Evolutionary conservation across 225 moss, liverwort and hornwort species (phyloP).

Genomic region (Bryoerythrophyllum caledonicum): DNA sequence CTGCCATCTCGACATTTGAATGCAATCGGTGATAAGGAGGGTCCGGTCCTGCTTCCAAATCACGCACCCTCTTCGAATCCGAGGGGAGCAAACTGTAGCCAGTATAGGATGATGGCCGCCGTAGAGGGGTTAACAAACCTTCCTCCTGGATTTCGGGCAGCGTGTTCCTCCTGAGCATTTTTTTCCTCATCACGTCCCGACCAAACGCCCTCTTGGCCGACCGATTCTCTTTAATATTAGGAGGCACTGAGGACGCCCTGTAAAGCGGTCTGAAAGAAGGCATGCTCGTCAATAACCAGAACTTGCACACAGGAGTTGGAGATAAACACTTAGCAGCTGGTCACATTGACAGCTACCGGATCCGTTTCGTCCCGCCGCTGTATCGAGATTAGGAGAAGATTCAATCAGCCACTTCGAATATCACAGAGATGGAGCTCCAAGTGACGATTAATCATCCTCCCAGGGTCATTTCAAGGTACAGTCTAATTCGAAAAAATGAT

Average conservation of each 20-base stretch:
- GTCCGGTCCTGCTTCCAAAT: slow-evolving; percentile 47
- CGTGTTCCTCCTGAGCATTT: slow-evolving; percentile 32
- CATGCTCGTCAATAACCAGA: slow-evolving; percentile 28
- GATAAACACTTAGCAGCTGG: slow-evolving; percentile 6
- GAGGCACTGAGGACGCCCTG: slow-evolving; percentile 33
- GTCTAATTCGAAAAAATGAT: slow-evolving; percentile 37
- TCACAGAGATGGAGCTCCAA: background rate
- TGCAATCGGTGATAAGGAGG: slow-evolving; percentile 35
- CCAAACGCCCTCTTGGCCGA: slow-evolving; percentile 17
- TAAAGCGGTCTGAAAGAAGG: slow-evolving; percentile 39
- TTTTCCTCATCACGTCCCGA: slow-evolving; percentile 53
- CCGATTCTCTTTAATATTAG: slow-evolving; percentile 32
- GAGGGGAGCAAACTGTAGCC: slow-evolving; percentile 23
- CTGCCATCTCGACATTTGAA: slow-evolving; percentile 59
- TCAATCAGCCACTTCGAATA: background rate
- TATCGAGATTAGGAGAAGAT: background rate
- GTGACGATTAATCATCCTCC: slow-evolving; percentile 8
- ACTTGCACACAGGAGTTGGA: slow-evolving; percentile 11
- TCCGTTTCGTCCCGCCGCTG: background rate
- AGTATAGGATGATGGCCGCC: slow-evolving; percentile 38
- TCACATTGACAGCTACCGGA: background rate
- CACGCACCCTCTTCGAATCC: slow-evolving; percentile 29
- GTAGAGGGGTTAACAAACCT: slow-evolving; percentile 44
- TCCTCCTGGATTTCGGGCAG: slow-evolving; percentile 56
- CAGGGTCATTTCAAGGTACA: slow-evolving; percentile 41